Base-by-base conservation (phyloP, 2,329 filamentous ascomycete genomes). In the Microsporum ferrugineum region DNA sequence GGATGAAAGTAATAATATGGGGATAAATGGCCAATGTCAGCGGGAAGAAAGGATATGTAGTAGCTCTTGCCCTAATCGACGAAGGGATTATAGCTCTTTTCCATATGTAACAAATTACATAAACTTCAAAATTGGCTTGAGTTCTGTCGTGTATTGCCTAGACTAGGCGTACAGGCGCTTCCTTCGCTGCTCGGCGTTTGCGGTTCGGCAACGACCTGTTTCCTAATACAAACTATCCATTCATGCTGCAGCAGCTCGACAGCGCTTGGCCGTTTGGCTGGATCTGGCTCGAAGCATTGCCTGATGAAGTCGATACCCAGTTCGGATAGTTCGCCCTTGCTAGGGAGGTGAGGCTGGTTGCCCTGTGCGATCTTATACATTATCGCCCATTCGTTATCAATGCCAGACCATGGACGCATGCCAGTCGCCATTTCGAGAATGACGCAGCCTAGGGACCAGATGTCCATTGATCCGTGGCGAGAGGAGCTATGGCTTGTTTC, bases 341-440 rank as follows among this genome's bases (percentile, higher is more conserved):
- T 81, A 1, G 94, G 94, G 61, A 96, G 80, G 71, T 90, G 87
- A 4, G 94, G 94, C 57, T 91, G 88, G 68, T 96, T 95, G 65
- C 94, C 94, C 72, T 96, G 92, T 0, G 94, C 94, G 70, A 99
- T 99, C 78, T 97, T 97, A 81, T 96, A 99, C 94, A 99, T 99
- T 77, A 99, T 97, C 47, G 94, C 94, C 91, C 91, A 99, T 75
- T 99, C 94, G 71, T 99, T 99, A 77, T 99, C 94, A 55, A 97
- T 84, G 65, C 87, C 90, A 31, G 91, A 90, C 94, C 94, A 99
- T 0, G 94, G 94, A 14, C 92, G 85, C 64, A 91, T 84, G 23
- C 94, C 94, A 0, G 94, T 99, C 2, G 90, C 90, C 92, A 99
- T 97, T 75, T 99, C 94, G 47, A 96, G 83, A 66, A 99, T 89